Base-by-base conservation (phyloP, 2,329 filamentous ascomycete species). In the Myriosclerotinia duriaeana region DNA sequence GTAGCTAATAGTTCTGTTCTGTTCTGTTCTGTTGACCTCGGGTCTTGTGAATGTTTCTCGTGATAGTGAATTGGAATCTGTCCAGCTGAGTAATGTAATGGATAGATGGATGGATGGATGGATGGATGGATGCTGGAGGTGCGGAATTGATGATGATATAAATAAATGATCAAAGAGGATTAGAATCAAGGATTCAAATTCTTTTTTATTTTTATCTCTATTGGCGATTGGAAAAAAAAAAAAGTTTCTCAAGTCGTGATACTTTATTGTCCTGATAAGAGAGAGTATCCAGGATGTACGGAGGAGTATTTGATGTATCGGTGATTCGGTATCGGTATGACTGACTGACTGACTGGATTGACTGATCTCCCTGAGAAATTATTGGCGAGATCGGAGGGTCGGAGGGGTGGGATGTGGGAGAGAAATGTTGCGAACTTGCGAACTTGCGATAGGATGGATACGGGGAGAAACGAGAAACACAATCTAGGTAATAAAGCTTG, bases 11-110 rank as follows among this genome's bases (percentile, higher is more conserved):
- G 26, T 26, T 26, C 26, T 26, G n/a, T n/a, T n/a, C n/a, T n/a
- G n/a, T n/a, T n/a, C n/a, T n/a, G n/a, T n/a, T n/a, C n/a, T n/a
- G n/a, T n/a, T n/a, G 20, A 48, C 11, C 26, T 44, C 30, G 26
- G 64, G 64, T 66, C 64, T 61, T 66, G 64, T 60, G 64, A 54
- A 40, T 61, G 48, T 53, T 53, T 55, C 46, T 61, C 64, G 64
- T 66, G 64, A 66, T 61, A n/a, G 11, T 34, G 26, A 26, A 54
- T 36, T 48, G 22, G 52, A 26, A 52, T 40, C 11, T 36, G 64
- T 38, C 44, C 62, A 64, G 62, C 26, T 38, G 40, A 50, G 62
- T 26, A 30, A 9, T n/a, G n/a, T n/a, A n/a, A n/a, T n/a, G n/a
- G n/a, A n/a, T n/a, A n/a, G n/a, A n/a, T n/a, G n/a, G n/a, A n/a